These are phyloP conservation scores for Strobilomyces echinocephalus DNA, from an alignment of 768 basidiomycete genomes.

Conservation along the genomic window DNA sequence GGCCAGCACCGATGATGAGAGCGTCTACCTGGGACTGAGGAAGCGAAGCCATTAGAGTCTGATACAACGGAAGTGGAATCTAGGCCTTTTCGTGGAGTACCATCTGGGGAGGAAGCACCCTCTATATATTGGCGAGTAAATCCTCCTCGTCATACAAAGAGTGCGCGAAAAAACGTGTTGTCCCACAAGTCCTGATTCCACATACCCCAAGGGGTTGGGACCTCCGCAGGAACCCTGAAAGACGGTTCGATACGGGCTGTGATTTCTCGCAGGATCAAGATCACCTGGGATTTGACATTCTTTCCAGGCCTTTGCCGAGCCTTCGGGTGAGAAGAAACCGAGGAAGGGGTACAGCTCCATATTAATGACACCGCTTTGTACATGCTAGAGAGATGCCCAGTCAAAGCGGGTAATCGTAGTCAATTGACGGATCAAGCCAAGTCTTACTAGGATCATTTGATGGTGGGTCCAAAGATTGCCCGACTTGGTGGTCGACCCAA, in stretches of 20 bases:
- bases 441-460: background rate
- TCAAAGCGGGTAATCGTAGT: background rate
- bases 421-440: background rate
- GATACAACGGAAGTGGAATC: background rate
- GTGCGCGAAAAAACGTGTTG: background rate
- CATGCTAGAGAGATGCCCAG: background rate
- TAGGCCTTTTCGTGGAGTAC: constrained; percentile 4
- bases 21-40: constrained; percentile 35
- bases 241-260: background rate
- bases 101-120: background rate
- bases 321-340: background rate
- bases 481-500: background rate
- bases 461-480: background rate
- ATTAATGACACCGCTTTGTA: background rate
- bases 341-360: background rate
- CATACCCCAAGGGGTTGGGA: background rate
- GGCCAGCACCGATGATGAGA: constrained; percentile 40
- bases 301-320: background rate
- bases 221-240: background rate
- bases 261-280: constrained; percentile 3
- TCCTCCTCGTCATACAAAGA: background rate
- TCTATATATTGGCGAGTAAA: background rate
- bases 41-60: constrained; percentile 10
- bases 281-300: background rate
- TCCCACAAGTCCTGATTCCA: background rate